These are phyloP conservation scores for Melanopsichium pennsylvanicum DNA, from an alignment of 1,284 basidiomycete species.

Conservation along the genomic window DNA sequence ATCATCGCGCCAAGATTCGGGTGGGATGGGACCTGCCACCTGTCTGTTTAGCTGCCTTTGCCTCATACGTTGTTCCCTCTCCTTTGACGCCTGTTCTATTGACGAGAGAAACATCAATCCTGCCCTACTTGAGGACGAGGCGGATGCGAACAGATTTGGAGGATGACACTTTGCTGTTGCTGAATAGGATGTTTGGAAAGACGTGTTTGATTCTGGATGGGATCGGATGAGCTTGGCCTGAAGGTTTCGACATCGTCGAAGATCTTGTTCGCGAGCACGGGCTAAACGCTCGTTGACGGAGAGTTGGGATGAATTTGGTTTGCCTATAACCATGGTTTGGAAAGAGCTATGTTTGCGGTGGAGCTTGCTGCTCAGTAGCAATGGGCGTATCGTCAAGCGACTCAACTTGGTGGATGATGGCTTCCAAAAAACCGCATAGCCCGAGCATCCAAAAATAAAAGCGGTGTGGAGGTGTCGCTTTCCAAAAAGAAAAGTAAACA, in stretches of 20 bases:
- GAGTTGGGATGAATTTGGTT: conserved; percentile 10
- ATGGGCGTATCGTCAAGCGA: neutral
- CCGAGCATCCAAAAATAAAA: no score
- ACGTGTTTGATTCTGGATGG: conserved; percentile 4
- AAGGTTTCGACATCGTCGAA: conserved; percentile 28
- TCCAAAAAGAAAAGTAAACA: neutral
- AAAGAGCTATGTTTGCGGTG: no score
- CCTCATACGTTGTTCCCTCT: conserved; percentile 18
- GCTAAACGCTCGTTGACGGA: conserved; percentile 38
- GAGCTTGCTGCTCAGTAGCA: neutral
- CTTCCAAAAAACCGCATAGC: no score
- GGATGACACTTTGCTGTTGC: no score
- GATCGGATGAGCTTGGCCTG: conserved; percentile 23
- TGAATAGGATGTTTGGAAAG: no score
- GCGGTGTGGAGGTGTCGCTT: conserved; percentile 16
- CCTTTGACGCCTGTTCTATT: conserved; percentile 19
- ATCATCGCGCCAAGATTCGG: conserved; percentile 43
- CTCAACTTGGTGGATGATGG: neutral
- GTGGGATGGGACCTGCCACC: conserved; percentile 45
- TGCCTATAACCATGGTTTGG: no score
- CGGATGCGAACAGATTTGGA: no score
- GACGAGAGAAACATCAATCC: conserved; percentile 30
- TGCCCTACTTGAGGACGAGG: conserved; percentile 27
- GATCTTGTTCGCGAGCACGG: conserved; percentile 27
- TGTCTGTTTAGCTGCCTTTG: conserved; percentile 29